Percentiles rank a stretch among this genome's conserved stretches.
These are phyloP conservation scores for Ascochyta koolunga DNA, from an alignment of 2,329 filamentous ascomycete genomes.

Conservation along the genomic window DNA sequence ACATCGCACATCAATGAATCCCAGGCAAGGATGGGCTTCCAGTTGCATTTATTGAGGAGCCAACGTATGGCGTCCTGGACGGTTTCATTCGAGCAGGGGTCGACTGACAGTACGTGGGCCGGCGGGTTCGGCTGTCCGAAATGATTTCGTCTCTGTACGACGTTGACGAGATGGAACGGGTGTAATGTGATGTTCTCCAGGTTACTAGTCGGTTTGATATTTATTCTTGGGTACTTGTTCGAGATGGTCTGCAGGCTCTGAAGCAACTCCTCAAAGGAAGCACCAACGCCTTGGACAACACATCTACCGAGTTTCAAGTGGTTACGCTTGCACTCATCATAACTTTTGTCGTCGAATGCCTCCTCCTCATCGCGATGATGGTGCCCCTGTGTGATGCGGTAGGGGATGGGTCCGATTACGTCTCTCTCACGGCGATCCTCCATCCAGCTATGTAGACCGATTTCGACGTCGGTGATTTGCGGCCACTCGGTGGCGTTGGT, in stretches of 20 bases:
- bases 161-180: conserved; percentile 45
- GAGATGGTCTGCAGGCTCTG: conserved; percentile 38
- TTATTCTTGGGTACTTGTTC: conserved; percentile 42
- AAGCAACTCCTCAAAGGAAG: conserved; percentile 42
- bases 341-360: conserved; percentile 44
- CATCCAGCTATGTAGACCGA: conserved; percentile 44
- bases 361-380: conserved; percentile 46
- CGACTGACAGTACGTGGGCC: conserved; percentile 21
- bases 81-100: conserved; percentile 37
- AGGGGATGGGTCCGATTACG: conserved; percentile 40
- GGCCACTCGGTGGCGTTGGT: conserved; percentile 40
- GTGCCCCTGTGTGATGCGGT: conserved; percentile 41
- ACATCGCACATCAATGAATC: conserved; percentile 47
- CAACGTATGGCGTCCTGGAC: conserved; percentile 43
- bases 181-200: conserved; percentile 39
- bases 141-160: conserved; percentile 38
- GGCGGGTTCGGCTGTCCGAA: conserved; percentile 25
- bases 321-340: conserved; percentile 38
- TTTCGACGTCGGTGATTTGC: conserved; percentile 40
- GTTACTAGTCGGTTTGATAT: conserved; percentile 36
- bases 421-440: conserved; percentile 44
- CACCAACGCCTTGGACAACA: conserved; percentile 42
- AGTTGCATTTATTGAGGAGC: conserved; percentile 40
- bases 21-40: conserved; percentile 44
- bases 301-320: conserved; percentile 44